phyloP scores from a whole-genome alignment of 352 stramenopile genomes.

The Phytopythium kandeliae region DNA sequence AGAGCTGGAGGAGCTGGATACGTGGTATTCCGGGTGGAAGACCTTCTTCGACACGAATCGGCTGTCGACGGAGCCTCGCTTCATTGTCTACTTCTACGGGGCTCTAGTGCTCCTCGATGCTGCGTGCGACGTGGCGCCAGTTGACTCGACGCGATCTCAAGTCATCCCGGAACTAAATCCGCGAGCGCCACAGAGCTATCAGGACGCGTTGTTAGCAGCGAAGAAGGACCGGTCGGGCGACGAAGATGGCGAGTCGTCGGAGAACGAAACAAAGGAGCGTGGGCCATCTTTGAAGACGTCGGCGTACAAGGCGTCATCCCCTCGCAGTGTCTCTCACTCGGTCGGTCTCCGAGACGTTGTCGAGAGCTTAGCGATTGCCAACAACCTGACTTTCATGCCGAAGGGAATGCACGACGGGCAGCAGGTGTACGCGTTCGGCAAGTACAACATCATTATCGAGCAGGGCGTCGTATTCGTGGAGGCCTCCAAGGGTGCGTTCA shows the following conservation, averaged over 20 bases:
- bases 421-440: conserved; percentile 75
- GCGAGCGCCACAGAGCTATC: conserved; percentile 53
- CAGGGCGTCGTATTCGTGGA: conserved; percentile 79
- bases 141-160: not conserved
- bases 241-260: conserved; percentile 8
- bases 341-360: conserved; percentile 82
- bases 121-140: conserved; percentile 17
- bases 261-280: not conserved
- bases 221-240: conserved; percentile 18
- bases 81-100: conserved; percentile 75
- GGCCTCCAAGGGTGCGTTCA: conserved; percentile 52
- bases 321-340: conserved; percentile 26
- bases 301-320: conserved; percentile 14
- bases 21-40: conserved; percentile 87
- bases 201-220: conserved; percentile 63
- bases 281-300: conserved; percentile 9
- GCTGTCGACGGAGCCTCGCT: conserved; percentile 45
- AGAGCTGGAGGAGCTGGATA: conserved; percentile 58
- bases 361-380: conserved; percentile 68
- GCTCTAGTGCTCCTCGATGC: conserved; percentile 64
- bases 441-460: conserved; percentile 80
- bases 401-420: conserved; percentile 74
- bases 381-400: conserved; percentile 80
- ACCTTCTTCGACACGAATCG: conserved; percentile 62
- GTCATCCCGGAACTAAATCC: conserved; percentile 47